Evolutionary conservation across 106 monocot genomes (phyloP).

Genomic region (Dendrobium nobile): DNA sequence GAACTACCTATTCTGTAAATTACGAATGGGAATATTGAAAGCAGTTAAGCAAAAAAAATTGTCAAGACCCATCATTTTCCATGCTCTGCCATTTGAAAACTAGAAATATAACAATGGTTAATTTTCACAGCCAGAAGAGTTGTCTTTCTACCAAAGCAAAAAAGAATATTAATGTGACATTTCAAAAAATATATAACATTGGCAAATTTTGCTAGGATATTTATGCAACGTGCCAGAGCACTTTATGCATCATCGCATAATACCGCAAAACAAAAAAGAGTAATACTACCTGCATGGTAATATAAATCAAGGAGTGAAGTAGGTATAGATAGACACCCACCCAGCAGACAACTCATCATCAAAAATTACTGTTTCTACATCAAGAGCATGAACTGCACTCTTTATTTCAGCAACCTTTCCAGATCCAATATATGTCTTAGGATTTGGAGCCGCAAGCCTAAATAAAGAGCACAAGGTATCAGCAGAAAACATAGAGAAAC

Average conservation of each 20-base stretch:
- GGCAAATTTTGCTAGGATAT: not conserved
- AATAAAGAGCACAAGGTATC: not conserved
- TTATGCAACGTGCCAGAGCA: not conserved
- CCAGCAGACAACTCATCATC: slow-evolving; percentile 95
- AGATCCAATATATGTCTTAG: slow-evolving; percentile 95
- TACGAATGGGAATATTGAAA: not conserved
- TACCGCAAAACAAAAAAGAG: not conserved
- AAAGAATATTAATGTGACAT: not conserved
- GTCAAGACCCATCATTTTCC: not conserved
- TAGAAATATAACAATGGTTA: not conserved
- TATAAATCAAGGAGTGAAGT: not conserved
- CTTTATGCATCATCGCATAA: not conserved
- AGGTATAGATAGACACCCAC: slow-evolving; percentile 28
- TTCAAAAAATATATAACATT: not conserved
- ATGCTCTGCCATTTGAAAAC: not conserved
- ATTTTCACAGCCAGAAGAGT: not conserved
- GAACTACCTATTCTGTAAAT: not conserved
- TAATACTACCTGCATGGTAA: not conserved
- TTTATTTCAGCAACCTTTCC: slow-evolving; percentile 97
- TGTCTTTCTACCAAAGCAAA: not conserved
- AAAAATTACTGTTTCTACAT: slow-evolving; percentile 92
- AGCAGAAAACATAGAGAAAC: not conserved
- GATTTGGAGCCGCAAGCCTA: slow-evolving; percentile 79
- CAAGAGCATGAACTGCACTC: slow-evolving; percentile 77
- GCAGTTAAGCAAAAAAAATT: not conserved